Conservation (phyloP, 495 filamentous ascomycete genomes). For the Podospora pseudocomata region DNA sequence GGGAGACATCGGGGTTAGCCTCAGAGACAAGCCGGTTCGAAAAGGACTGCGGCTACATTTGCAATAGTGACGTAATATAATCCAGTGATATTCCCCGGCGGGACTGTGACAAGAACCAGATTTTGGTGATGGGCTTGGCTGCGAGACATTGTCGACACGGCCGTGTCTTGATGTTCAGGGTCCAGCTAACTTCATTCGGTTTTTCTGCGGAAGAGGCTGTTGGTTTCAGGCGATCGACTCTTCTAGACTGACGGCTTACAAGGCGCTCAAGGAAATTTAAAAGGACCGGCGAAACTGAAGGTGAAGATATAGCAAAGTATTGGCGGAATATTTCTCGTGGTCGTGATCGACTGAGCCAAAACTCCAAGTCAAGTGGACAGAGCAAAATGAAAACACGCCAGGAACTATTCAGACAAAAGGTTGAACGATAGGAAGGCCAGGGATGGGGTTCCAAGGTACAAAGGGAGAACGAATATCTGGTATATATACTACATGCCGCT, state of each 20-base stretch:
- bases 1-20: neutral
- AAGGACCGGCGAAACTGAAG: neutral
- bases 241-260: neutral
- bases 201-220: neutral
- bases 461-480: neutral
- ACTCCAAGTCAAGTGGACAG: neutral
- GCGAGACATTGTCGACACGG: constrained; percentile 9
- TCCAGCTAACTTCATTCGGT: neutral
- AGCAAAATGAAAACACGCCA: neutral
- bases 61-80: constrained; percentile 26
- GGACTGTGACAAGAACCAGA: constrained; percentile 15
- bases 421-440: neutral
- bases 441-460: neutral
- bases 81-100: constrained; percentile 19
- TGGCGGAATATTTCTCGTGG: too few species aligned
- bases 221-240: neutral
- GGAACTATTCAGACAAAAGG: neutral
- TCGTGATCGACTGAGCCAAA: neutral
- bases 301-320: neutral
- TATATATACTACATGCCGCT: neutral
- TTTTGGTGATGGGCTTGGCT: constrained; percentile 5
- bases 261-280: neutral
- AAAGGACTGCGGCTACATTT: constrained; percentile 18
- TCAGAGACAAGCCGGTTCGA: neutral
- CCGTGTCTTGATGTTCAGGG: neutral